A percentile compares a stretch with the other conserved stretches of the same genome.
Evolutionary conservation across 345 rosid species (phyloP).

Genomic region (Cardiospermum halicacabum): DNA sequence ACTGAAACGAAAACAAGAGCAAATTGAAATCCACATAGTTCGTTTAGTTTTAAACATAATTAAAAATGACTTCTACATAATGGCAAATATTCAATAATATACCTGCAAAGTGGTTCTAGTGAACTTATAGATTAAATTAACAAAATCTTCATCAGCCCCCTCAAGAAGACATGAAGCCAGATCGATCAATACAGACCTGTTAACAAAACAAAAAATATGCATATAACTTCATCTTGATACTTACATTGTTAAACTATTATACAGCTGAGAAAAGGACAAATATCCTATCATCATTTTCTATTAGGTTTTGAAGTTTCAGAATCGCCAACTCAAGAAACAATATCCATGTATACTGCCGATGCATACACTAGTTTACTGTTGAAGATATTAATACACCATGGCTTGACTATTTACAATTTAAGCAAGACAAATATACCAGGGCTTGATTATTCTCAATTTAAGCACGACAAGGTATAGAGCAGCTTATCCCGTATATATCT

Average conservation of each 20-base stretch:
- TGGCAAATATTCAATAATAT: neutral
- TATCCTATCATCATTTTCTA: neutral
- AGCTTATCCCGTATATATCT: neutral
- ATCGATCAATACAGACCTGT: constrained; percentile 52
- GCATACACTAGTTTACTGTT: neutral
- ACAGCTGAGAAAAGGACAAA: neutral
- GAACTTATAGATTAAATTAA: constrained; percentile 58
- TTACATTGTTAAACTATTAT: neutral
- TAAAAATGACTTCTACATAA: neutral
- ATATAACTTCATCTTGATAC: neutral
- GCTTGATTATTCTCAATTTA: neutral
- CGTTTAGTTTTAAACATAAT: neutral
- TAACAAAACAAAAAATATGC: neutral
- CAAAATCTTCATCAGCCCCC: constrained; percentile 68
- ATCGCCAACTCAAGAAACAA: neutral
- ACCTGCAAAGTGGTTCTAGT: constrained; percentile 62
- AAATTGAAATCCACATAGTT: neutral
- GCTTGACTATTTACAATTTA: neutral
- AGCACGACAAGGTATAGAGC: neutral
- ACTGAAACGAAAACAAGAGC: constrained; percentile 38
- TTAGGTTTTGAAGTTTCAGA: neutral
- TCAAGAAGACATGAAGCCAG: constrained; percentile 70
- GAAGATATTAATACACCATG: neutral
- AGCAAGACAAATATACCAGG: neutral
- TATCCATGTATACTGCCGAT: neutral